Percentiles rank a stretch among this genome's conserved stretches.
phyloP scores from a whole-genome alignment of 2,329 filamentous ascomycete species.

The Phaeosphaeria sp. region DNA sequence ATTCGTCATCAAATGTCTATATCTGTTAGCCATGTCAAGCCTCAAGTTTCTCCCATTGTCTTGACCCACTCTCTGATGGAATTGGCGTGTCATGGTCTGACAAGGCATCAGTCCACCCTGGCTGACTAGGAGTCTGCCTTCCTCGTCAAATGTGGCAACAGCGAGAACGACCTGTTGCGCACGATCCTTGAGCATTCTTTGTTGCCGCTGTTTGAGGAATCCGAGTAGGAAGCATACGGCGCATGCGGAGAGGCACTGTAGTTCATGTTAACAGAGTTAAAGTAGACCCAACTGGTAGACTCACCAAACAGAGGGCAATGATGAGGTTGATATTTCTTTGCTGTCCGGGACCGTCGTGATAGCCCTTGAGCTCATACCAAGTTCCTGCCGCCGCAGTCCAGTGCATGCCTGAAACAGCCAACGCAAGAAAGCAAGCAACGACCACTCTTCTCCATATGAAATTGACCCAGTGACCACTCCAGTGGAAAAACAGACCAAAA shows the following conservation, averaged over 20 bases:
- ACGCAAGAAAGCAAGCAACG: constrained; percentile 72
- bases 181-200: constrained; percentile 50
- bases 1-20: constrained; percentile 71
- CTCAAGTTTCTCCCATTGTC: constrained; percentile 59
- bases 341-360: constrained; percentile 48
- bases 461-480: constrained; percentile 77
- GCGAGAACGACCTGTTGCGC: constrained; percentile 63
- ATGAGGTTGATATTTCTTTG: constrained; percentile 71
- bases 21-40: constrained; percentile 32
- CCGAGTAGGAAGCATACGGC: constrained; percentile 43
- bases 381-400: constrained; percentile 81
- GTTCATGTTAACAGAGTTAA: constrained; percentile 70
- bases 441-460: constrained; percentile 76
- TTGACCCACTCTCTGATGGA: constrained; percentile 45
- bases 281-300: constrained; percentile 59
- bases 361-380: constrained; percentile 63
- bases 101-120: constrained; percentile 73
- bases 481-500: constrained; percentile 78
- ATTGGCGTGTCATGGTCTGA: constrained; percentile 76
- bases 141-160: constrained; percentile 70
- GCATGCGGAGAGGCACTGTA: constrained; percentile 50
- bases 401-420: constrained; percentile 85
- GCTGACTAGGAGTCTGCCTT: constrained; percentile 71
- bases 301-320: constrained; percentile 73
- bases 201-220: constrained; percentile 47